Evolutionary conservation across 106 monocot genomes (phyloP), one percentile per base, ranked within the genome.

Genomic region (Allium cepa): DNA sequence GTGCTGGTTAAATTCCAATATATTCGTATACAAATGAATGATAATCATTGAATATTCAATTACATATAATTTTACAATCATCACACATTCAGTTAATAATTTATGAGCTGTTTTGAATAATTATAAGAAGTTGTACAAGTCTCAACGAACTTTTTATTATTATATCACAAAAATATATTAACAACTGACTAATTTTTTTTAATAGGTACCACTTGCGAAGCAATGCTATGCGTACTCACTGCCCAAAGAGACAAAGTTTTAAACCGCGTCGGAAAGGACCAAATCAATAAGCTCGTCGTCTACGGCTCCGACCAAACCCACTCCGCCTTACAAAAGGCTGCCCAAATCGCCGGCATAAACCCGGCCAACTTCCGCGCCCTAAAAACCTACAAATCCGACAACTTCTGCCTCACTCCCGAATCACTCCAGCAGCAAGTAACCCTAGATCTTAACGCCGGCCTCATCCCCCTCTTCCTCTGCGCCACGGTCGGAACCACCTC

Each of bases 401-500:
- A 49, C 46, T 79, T 79, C 63, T 56, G 68, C 55, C 63, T 79
- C 22, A 60, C 73, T 17, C 64, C 66, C 6, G 47, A 51, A 4
- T 14, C 63, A 10, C 60, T 72, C 28, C 11, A 8, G 9, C 12
- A 3, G 2, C 50, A 60, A 4, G 49, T 72, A 10, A 52, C 12
- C 9, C 11, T 50, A 2, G 85, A 85, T 68, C 70, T 46, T 11
- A 72, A 51, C 1, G 64, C 65, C 26, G 81, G 81, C 12, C 69
- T 85, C 22, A 46, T 81, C 26, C 85, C 85, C 12, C 16, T 63
- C 4, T 85, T 75, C 69, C 36, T 85, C 11, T 85, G 85, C 68
- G 81, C 81, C 14, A 85, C 82, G 5, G 79, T 86, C 17, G 85
- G 85, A 9, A 78, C 85, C 47, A 85, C 85, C n/a, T 71, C 85